Conservation (phyloP, 345 rosid species). For the Acer negundo region DNA sequence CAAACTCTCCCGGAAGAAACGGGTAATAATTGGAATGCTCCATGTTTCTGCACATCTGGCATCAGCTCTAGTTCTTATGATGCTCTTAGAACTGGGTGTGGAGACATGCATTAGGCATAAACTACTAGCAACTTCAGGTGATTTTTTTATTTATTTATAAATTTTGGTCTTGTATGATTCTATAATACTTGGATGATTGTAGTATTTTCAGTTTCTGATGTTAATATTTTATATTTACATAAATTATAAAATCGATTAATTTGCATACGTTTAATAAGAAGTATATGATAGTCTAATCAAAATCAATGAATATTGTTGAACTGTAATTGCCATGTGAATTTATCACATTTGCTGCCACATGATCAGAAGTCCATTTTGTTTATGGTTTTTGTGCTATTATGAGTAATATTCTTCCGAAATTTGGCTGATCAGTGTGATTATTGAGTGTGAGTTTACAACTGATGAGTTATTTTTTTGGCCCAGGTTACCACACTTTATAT, state of each 20-base stretch:
- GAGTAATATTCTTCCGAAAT: background rate
- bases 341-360: background rate
- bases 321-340: background rate
- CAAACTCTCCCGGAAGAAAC: slow-evolving; percentile 80
- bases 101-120: slow-evolving; percentile 92
- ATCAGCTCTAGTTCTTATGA: slow-evolving; percentile 89
- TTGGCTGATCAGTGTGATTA: background rate
- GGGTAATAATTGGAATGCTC: slow-evolving; percentile 71
- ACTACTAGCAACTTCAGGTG: slow-evolving; percentile 92
- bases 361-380: background rate
- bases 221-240: background rate
- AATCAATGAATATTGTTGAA: background rate
- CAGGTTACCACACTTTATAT: slow-evolving; percentile 93
- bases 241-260: slow-evolving; percentile 3
- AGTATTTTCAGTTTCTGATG: background rate
- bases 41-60: slow-evolving; percentile 90
- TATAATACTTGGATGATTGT: background rate
- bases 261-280: background rate
- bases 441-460: slow-evolving; percentile 16
- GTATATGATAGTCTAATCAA: slow-evolving; percentile 8
- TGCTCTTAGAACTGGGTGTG: slow-evolving; percentile 89
- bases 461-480: slow-evolving; percentile 12
- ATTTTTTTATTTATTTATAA: slow-evolving; percentile 15
- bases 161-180: slow-evolving; percentile 9
- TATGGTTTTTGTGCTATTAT: background rate